Evolutionary conservation across 805 yeast genomes (phyloP).

Genomic region (Isabelozyma rhagii): DNA sequence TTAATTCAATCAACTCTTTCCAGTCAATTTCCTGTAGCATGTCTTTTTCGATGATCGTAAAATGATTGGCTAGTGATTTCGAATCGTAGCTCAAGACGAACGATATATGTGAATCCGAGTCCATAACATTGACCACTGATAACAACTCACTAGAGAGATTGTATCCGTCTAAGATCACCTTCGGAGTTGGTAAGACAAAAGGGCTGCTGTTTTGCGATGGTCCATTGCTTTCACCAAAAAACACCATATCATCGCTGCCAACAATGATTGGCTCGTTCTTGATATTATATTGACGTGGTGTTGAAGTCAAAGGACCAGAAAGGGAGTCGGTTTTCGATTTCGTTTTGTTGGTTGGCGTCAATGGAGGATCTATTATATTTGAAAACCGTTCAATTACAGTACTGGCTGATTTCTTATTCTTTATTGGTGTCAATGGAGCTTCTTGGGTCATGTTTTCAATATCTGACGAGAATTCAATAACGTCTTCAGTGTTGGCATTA

Average conservation of each 20-base stretch:
- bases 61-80: constrained; percentile 65
- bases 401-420: constrained; percentile 5
- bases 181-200: constrained; percentile 18
- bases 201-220: constrained; percentile 3
- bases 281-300: constrained; percentile 10
- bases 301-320: constrained; percentile 6
- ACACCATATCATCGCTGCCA: not conserved
- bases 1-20: constrained; percentile 78
- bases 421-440: constrained; percentile 30
- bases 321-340: not conserved
- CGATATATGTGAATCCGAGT: constrained; percentile 64
- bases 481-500: constrained; percentile 39
- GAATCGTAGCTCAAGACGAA: constrained; percentile 76
- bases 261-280: not conserved
- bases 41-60: constrained; percentile 85
- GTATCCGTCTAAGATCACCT: constrained; percentile 34
- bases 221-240: not conserved
- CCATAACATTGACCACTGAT: constrained; percentile 39
- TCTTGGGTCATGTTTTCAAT: constrained; percentile 19
- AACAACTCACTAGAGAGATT: constrained; percentile 23
- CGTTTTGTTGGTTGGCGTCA: constrained; percentile 24
- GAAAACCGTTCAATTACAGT: no score
- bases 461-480: constrained; percentile 16
- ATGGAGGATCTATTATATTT: constrained; percentile 17
- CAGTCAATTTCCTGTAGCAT: constrained; percentile 83